Percentiles rank a stretch among this genome's conserved stretches.
These are phyloP conservation scores for Chaetomium strumarium DNA, from an alignment of 2,329 filamentous ascomycete species.

Conservation along the genomic window DNA sequence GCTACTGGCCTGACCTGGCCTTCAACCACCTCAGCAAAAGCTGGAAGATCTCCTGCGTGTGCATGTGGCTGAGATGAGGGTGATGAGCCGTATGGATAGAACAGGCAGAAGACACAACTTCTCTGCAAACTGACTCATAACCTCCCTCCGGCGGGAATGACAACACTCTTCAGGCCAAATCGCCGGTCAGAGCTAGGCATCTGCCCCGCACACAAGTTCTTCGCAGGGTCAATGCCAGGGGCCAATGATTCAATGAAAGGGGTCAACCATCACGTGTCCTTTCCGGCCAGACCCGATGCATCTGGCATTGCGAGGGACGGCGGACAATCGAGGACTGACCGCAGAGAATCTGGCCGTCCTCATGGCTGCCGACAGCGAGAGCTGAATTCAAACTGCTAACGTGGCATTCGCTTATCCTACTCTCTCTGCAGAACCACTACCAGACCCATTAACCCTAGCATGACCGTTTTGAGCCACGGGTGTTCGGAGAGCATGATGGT, in stretches of 20 bases:
- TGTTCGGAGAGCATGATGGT: constrained; percentile 94
- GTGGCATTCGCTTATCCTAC: constrained; percentile 35
- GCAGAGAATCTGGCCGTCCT: background rate
- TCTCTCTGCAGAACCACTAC: constrained; percentile 90
- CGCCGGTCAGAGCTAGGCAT: background rate
- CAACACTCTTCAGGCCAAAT: background rate
- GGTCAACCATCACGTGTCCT: background rate
- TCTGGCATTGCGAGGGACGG: background rate
- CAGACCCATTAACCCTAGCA: constrained; percentile 91
- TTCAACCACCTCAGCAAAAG: background rate
- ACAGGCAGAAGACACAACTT: too few relatives aligned
- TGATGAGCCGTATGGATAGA: too few relatives aligned
- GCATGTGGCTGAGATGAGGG: too few relatives aligned
- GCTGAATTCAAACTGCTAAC: background rate
- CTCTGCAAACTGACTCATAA: too few relatives aligned
- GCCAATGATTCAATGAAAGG: background rate
- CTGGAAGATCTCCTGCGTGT: too few relatives aligned
- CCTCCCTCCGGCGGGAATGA: background rate
- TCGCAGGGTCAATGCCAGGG: background rate
- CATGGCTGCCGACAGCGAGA: background rate
- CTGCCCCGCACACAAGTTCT: constrained; percentile 11
- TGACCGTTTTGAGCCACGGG: constrained; percentile 92
- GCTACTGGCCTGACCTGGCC: too few relatives aligned
- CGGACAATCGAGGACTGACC: background rate
- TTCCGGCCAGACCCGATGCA: background rate